These are phyloP conservation scores for Xerocomellus amylosporus DNA, from an alignment of 768 basidiomycete genomes.

Conservation along the genomic window DNA sequence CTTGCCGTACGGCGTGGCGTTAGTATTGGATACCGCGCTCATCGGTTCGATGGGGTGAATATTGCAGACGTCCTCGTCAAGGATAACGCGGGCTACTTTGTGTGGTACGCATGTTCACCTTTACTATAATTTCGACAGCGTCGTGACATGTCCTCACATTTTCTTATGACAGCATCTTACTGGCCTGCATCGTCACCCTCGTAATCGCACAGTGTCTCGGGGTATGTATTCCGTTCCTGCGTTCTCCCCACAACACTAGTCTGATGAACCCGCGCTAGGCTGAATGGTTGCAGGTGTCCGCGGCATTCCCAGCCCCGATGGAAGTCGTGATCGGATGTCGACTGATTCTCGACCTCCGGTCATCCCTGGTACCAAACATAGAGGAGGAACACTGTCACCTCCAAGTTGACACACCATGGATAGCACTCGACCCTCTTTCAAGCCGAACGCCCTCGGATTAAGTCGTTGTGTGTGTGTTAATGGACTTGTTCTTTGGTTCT, in stretches of 20 bases:
- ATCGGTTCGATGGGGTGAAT: neutral
- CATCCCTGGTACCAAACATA: neutral
- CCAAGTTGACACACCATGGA: neutral
- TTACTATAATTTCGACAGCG: no score
- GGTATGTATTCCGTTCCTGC: neutral
- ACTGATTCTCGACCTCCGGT: conserved; percentile 6
- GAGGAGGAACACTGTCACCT: no score
- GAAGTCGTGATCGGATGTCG: conserved; percentile 8
- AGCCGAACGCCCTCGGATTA: neutral
- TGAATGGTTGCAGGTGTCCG: conserved; percentile 5
- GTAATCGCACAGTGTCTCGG: conserved; percentile 2
- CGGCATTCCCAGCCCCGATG: neutral
- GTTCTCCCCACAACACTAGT: no score
- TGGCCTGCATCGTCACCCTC: neutral
- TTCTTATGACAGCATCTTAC: conserved; percentile 7
- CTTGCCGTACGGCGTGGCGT: conserved; percentile 6
- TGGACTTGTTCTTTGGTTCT: neutral
- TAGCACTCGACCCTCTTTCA: neutral
- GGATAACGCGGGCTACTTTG: conserved; percentile 15
- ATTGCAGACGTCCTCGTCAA: conserved; percentile 11
- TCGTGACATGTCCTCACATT: neutral
- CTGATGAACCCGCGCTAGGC: neutral
- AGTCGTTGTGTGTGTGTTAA: no score
- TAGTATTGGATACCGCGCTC: neutral
- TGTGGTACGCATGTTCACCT: conserved; percentile 7